A percentile compares a stretch with the other conserved stretches of the same genome.
Conservation (phyloP, 1,284 basidiomycete species). For the Spongiforma sp. region DNA sequence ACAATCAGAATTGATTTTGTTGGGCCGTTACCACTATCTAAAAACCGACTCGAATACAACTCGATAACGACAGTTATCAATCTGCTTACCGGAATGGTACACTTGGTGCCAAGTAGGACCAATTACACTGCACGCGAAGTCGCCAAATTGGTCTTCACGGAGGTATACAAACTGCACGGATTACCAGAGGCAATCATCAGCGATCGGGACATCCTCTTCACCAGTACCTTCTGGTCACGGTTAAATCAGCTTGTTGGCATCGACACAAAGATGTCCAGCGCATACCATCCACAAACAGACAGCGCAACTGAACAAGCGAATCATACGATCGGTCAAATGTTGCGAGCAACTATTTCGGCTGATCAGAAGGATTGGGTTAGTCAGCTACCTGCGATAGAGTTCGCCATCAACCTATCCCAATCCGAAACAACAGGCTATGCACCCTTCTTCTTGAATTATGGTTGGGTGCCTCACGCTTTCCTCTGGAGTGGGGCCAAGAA, state of each 20-base stretch:
- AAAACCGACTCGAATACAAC: neutral
- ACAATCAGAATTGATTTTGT: neutral
- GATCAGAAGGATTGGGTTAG: conserved; percentile 13
- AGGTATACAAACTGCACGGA: neutral
- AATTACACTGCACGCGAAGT: neutral
- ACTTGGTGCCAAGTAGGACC: neutral
- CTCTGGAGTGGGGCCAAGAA: conserved; percentile 27
- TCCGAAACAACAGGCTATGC: conserved; percentile 34
- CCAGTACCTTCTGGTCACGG: neutral
- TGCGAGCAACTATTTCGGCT: neutral
- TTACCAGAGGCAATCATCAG: neutral
- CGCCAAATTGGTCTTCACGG: neutral
- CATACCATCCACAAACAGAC: neutral
- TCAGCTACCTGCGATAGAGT: neutral
- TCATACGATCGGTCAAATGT: neutral
- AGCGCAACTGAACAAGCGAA: neutral
- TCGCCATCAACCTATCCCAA: conserved; percentile 21
- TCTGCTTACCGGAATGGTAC: neutral
- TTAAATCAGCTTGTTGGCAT: neutral
- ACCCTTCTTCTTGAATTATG: conserved; percentile 43
- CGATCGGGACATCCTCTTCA: neutral
- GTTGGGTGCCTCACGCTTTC: conserved; percentile 37
- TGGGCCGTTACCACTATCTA: neutral
- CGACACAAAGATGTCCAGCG: neutral
- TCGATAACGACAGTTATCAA: neutral